phyloP scores from a whole-genome alignment of 192 early-diverging fungal genomes.

The Mortierella alpina region DNA sequence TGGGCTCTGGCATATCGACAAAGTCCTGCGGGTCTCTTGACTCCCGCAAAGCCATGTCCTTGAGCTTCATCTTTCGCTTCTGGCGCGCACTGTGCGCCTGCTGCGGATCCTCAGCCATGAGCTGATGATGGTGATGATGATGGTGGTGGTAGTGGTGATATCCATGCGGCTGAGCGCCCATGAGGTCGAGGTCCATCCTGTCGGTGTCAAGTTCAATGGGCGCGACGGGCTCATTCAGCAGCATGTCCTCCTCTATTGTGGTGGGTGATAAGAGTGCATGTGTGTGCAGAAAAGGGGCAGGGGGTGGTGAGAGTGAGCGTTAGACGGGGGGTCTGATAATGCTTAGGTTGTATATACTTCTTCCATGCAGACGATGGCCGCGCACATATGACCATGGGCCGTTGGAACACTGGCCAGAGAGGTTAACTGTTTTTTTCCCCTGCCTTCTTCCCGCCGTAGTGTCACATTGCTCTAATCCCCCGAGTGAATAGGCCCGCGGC shows the following conservation, averaged over 20 bases:
- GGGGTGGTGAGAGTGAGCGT: not conserved
- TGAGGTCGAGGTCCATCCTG: slow-evolving; percentile 22
- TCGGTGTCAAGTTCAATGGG: slow-evolving; percentile 17
- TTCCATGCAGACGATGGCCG: not conserved
- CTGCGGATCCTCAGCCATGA: slow-evolving; percentile 3
- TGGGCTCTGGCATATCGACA: slow-evolving; percentile 13
- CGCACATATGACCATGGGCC: no score
- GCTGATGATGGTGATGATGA: slow-evolving; percentile 44
- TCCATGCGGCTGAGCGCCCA: not conserved
- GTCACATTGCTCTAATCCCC: no score
- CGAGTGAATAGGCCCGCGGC: no score
- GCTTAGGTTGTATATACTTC: not conserved
- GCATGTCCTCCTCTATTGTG: slow-evolving; percentile 48
- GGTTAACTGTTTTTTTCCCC: not conserved
- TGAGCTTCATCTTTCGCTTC: slow-evolving; percentile 48
- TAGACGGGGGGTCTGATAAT: not conserved
- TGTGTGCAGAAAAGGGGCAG: not conserved
- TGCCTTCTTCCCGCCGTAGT: not conserved
- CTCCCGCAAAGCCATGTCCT: slow-evolving; percentile 47
- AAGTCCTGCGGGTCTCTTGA: slow-evolving; percentile 42
- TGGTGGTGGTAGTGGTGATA: slow-evolving; percentile 22
- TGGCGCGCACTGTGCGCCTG: slow-evolving; percentile 18
- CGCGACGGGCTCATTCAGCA: slow-evolving; percentile 36
- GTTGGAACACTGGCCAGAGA: no score
- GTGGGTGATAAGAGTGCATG: not conserved